Conservation (phyloP, 352 stramenopile genomes). For the Blastocystis sp. region DNA sequence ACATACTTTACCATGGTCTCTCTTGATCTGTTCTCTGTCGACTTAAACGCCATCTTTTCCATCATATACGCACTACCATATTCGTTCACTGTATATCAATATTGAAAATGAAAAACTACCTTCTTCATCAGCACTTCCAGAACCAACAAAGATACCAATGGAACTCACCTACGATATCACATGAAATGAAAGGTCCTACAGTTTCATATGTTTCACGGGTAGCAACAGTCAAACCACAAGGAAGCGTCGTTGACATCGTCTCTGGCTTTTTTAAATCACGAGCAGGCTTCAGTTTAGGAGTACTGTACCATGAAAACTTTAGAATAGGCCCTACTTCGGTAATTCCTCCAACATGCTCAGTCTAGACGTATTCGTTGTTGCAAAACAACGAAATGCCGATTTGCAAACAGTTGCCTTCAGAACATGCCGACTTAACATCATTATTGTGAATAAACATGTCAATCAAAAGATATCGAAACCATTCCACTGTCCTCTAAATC, state of each 20-base stretch:
- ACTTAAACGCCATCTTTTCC: slow-evolving; percentile 80
- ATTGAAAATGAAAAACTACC: slow-evolving; percentile 57
- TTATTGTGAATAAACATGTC: slow-evolving; percentile 1
- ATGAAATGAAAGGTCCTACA: neutral
- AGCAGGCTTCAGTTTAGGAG: slow-evolving; percentile 76
- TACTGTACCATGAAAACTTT: slow-evolving; percentile 60
- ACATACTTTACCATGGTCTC: slow-evolving; percentile 72
- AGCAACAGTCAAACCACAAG: slow-evolving; percentile 77
- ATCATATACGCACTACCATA: slow-evolving; percentile 75
- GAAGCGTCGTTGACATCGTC: slow-evolving; percentile 75
- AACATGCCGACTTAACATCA: neutral
- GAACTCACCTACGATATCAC: slow-evolving; percentile 71
- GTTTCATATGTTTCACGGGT: slow-evolving; percentile 78
- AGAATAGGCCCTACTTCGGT: neutral
- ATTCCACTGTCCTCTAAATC: neutral
- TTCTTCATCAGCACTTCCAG: slow-evolving; percentile 75
- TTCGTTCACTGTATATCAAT: neutral
- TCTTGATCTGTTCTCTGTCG: slow-evolving; percentile 72
- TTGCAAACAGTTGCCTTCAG: neutral
- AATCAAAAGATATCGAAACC: neutral
- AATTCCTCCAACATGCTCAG: slow-evolving; percentile 46
- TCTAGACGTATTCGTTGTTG: neutral
- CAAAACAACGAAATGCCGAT: neutral
- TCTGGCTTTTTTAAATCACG: slow-evolving; percentile 74
- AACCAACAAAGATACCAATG: slow-evolving; percentile 77